Conservation (phyloP, 345 rosid species). For the Syzygium oleosum region DNA sequence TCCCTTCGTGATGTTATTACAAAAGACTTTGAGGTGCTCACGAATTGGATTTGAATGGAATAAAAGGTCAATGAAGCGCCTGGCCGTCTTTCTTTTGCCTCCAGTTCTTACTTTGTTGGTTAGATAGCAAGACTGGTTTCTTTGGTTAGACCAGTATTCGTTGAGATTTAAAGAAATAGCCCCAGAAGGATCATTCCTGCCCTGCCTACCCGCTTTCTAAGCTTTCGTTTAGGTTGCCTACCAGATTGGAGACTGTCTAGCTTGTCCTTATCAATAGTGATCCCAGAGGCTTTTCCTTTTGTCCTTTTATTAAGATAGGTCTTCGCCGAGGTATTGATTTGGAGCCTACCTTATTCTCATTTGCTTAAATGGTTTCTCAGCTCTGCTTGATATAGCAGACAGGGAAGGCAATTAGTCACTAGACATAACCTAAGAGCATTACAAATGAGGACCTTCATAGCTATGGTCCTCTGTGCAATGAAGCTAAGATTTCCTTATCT, state of each 20-base stretch:
- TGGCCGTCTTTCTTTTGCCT: not conserved
- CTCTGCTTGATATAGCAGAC: not conserved
- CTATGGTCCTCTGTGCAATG: not conserved
- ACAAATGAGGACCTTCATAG: not conserved
- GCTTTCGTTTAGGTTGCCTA: not conserved
- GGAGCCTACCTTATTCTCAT: not conserved
- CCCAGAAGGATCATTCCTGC: not conserved
- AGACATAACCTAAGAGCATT: not conserved
- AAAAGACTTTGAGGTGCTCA: not conserved
- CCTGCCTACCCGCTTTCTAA: not conserved
- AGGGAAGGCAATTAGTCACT: not conserved
- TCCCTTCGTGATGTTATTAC: not conserved
- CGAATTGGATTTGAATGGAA: not conserved
- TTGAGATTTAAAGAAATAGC: not conserved
- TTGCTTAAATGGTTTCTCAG: not conserved
- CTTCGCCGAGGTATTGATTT: not conserved
- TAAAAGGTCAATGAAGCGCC: not conserved
- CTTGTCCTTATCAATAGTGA: not conserved
- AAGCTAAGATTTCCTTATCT: not conserved
- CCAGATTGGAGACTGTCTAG: not conserved
- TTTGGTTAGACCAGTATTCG: not conserved
- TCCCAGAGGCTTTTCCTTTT: not conserved
- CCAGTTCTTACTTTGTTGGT: too few species aligned
- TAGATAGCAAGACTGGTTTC: not conserved
- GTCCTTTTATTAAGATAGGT: not conserved